Evolutionary conservation across 495 filamentous ascomycete species (phyloP).

Genomic region (Neurospora tetrasperma): DNA sequence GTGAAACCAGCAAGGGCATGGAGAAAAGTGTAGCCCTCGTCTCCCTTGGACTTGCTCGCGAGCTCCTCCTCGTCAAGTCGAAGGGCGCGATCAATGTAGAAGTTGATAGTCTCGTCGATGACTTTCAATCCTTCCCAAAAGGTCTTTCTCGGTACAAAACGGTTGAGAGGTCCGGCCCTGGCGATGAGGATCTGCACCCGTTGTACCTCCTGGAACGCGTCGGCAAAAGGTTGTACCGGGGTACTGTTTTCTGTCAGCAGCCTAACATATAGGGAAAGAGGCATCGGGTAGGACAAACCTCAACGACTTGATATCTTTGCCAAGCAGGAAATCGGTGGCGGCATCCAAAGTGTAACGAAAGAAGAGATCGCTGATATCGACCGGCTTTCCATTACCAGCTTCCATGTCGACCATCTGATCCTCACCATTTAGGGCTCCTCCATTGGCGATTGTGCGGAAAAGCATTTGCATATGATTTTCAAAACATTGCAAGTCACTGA

Average conservation of each 20-base stretch:
- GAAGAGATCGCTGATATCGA: slow-evolving; percentile 63
- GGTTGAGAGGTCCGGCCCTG: slow-evolving; percentile 46
- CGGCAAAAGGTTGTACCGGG: slow-evolving; percentile 48
- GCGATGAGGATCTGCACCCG: slow-evolving; percentile 51
- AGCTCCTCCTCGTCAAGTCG: slow-evolving; percentile 51
- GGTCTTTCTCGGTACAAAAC: slow-evolving; percentile 43
- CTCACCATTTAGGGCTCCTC: slow-evolving; percentile 39
- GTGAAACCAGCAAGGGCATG: slow-evolving; percentile 69
- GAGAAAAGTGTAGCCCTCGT: slow-evolving; percentile 68
- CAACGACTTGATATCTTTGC: slow-evolving; percentile 62
- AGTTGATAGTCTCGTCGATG: slow-evolving; percentile 64
- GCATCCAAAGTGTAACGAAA: slow-evolving; percentile 76
- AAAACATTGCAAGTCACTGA: slow-evolving; percentile 70
- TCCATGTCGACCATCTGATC: slow-evolving; percentile 33
- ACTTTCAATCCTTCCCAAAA: slow-evolving; percentile 54
- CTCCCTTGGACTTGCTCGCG: slow-evolving; percentile 48
- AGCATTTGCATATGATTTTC: slow-evolving; percentile 65
- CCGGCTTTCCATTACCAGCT: slow-evolving; percentile 36
- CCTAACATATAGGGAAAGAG: not conserved
- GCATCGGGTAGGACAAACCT: slow-evolving; percentile 19
- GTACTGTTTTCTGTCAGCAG: slow-evolving; percentile 16
- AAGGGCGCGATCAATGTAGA: slow-evolving; percentile 59
- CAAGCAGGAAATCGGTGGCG: slow-evolving; percentile 80
- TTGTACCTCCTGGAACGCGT: slow-evolving; percentile 66
- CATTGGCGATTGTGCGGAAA: slow-evolving; percentile 45